These are phyloP conservation scores for Pythium rhizo-oryzae DNA, from an alignment of 352 stramenopile genomes.

Conservation along the genomic window DNA sequence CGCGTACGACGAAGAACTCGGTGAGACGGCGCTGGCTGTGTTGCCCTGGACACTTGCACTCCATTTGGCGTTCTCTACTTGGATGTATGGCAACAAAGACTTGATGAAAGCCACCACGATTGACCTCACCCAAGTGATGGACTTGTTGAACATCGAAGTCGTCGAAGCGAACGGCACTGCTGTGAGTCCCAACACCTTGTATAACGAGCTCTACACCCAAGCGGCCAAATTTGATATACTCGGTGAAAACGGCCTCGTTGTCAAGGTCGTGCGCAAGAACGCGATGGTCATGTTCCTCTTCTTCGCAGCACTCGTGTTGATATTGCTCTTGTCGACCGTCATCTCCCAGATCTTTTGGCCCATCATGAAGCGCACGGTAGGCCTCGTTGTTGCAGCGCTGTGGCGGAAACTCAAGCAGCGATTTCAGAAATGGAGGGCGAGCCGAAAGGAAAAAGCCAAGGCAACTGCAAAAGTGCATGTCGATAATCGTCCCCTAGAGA, in stretches of 20 bases:
- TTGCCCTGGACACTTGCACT: slow-evolving; percentile 69
- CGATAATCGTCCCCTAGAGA: not conserved
- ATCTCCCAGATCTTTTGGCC: not conserved
- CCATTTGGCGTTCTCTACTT: slow-evolving; percentile 75
- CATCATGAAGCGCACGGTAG: slow-evolving; percentile 15
- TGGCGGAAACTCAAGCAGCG: slow-evolving; percentile 6
- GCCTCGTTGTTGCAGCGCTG: not conserved
- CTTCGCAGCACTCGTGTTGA: slow-evolving; percentile 54
- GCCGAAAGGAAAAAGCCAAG: not conserved
- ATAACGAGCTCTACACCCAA: slow-evolving; percentile 42
- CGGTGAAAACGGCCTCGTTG: slow-evolving; percentile 50
- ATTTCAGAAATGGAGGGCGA: not conserved
- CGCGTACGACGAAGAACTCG: slow-evolving; percentile 74
- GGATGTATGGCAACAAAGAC: slow-evolving; percentile 80
- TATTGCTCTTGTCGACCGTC: slow-evolving; percentile 32
- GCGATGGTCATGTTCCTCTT: slow-evolving; percentile 71
- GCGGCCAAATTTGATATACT: slow-evolving; percentile 47
- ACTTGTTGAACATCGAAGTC: slow-evolving; percentile 34
- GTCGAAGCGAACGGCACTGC: slow-evolving; percentile 20
- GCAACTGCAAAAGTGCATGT: slow-evolving; percentile 14
- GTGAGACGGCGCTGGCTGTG: slow-evolving; percentile 51
- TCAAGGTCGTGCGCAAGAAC: slow-evolving; percentile 72
- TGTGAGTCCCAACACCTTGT: slow-evolving; percentile 33
- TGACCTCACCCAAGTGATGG: slow-evolving; percentile 42
- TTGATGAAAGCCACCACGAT: slow-evolving; percentile 60